Evolutionary conservation across 352 stramenopile genomes (phyloP).

Genomic region (Phytophthora kernoviae): DNA sequence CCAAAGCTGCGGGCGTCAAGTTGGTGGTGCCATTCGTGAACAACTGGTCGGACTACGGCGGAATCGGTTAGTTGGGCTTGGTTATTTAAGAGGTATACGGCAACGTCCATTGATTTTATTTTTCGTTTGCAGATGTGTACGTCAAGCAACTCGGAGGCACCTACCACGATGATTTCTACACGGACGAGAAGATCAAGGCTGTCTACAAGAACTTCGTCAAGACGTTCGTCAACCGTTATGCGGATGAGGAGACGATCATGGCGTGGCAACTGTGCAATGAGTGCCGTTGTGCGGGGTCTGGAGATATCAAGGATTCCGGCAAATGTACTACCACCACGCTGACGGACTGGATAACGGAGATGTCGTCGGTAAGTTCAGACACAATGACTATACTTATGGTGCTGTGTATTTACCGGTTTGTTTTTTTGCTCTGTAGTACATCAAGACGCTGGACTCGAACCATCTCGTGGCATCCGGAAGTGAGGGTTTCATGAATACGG

Average conservation of each 20-base stretch:
- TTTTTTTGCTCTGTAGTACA: constrained; percentile 25
- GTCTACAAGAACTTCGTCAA: constrained; percentile 19
- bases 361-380: constrained; percentile 36
- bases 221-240: constrained; percentile 15
- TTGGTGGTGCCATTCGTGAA: constrained; percentile 41
- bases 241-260: constrained; percentile 21
- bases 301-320: constrained; percentile 4
- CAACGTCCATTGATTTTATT: background rate
- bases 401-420: too few species aligned
- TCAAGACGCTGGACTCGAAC: constrained; percentile 38
- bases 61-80: background rate
- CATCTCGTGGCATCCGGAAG: constrained; percentile 35
- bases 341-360: constrained; percentile 38
- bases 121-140: constrained; percentile 7
- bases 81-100: background rate
- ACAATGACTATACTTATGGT: too few species aligned
- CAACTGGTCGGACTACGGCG: constrained; percentile 36
- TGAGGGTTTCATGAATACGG: constrained; percentile 45
- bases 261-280: constrained; percentile 20
- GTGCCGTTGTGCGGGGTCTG: constrained; percentile 19
- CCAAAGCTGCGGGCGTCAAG: constrained; percentile 40
- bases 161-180: constrained; percentile 26
- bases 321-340: constrained; percentile 28
- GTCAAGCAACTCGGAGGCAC: constrained; percentile 18
- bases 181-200: constrained; percentile 16